A percentile compares a stretch with the other conserved stretches of the same genome.
phyloP scores from a whole-genome alignment of 108 stramenopile species.

The Nitzschia sp. region DNA sequence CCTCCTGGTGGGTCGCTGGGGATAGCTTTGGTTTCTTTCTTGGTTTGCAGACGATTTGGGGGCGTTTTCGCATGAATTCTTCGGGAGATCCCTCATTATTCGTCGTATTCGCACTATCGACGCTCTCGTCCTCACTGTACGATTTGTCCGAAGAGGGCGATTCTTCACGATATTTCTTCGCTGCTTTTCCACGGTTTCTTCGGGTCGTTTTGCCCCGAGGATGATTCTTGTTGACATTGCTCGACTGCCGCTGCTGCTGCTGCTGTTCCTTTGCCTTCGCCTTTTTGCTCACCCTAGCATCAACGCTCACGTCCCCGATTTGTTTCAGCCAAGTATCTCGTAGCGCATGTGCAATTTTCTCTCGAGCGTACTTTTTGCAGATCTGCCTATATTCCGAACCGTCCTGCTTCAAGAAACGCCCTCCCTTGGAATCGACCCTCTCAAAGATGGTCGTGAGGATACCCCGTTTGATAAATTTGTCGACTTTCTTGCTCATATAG shows the following conservation, averaged over 20 bases:
- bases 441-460: background rate
- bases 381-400: background rate
- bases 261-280: no score
- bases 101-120: background rate
- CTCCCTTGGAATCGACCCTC: background rate
- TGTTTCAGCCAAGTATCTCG: background rate
- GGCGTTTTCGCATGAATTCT: slow-evolving; percentile 1
- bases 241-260: background rate
- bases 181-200: background rate
- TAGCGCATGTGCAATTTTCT: slow-evolving; percentile 1
- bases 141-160: background rate
- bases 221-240: no score
- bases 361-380: background rate
- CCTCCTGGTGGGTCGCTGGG: background rate
- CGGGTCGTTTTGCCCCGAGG: no score
- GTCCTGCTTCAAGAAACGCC: slow-evolving; percentile 1
- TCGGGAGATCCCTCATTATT: background rate
- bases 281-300: no score
- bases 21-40: background rate
- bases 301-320: no score
- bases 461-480: no score
- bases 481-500: background rate
- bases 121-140: no score
- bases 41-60: background rate
- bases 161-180: background rate